A percentile compares a stretch with the other conserved stretches of the same genome.
Conservation (phyloP, 371 early-diverging fungal species). For the Rhizopus stolonifer region DNA sequence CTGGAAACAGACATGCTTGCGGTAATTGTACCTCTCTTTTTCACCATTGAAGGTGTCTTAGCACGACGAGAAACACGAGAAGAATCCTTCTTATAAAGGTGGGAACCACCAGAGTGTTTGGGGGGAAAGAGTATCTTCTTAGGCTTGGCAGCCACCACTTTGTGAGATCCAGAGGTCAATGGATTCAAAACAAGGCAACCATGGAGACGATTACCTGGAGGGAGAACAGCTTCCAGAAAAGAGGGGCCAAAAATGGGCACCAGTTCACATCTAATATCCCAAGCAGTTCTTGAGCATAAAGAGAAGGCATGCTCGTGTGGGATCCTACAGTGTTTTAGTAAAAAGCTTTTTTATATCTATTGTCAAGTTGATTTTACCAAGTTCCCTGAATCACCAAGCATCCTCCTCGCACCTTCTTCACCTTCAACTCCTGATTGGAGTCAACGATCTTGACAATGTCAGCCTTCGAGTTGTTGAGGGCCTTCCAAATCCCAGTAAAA, state of each 20-base stretch:
- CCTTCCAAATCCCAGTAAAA: conserved; percentile 78
- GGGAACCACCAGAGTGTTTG: background rate
- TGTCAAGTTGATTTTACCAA: too few relatives aligned
- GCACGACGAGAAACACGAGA: background rate
- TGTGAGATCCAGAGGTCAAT: background rate
- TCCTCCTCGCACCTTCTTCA: conserved; percentile 69
- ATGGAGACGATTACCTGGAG: conserved; percentile 53
- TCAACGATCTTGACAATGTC: conserved; percentile 71
- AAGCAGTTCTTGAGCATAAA: conserved; percentile 58
- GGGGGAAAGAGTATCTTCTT: background rate
- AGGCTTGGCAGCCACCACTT: conserved; percentile 3
- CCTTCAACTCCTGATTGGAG: conserved; percentile 60
- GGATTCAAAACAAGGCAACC: conserved; percentile 45
- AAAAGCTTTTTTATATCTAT: too few relatives aligned
- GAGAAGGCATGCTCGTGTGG: conserved; percentile 59
- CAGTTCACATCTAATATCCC: conserved; percentile 58
- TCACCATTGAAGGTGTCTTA: background rate
- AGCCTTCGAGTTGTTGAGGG: conserved; percentile 65
- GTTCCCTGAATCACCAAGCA: conserved; percentile 74
- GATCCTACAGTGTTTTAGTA: too few relatives aligned
- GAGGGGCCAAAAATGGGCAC: conserved; percentile 62
- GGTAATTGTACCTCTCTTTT: conserved; percentile 8
- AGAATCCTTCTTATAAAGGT: background rate
- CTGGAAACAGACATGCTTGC: conserved; percentile 35
- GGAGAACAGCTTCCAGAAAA: conserved; percentile 53